These are phyloP conservation scores for Castanea mollissima DNA, from an alignment of 306 rosid species.

Conservation along the genomic window DNA sequence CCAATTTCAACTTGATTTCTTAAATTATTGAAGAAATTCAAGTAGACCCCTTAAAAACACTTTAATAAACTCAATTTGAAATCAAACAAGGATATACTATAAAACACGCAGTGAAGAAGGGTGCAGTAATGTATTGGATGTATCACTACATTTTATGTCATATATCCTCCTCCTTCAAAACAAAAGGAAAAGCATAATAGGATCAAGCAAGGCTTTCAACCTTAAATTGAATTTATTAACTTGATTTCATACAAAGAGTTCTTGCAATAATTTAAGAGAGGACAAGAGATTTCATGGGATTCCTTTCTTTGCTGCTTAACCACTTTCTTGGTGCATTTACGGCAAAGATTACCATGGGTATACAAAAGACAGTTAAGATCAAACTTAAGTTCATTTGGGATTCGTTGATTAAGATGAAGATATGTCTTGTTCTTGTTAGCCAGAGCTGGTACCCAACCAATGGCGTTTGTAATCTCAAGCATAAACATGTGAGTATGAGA, in stretches of 20 bases:
- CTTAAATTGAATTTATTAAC: not conserved
- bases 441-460: constrained; percentile 74
- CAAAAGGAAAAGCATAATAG: constrained; percentile 1
- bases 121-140: not conserved
- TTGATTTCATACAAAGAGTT: constrained; percentile 6
- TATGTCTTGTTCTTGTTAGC: constrained; percentile 84
- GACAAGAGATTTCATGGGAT: constrained; percentile 45
- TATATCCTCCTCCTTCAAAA: not conserved
- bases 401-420: constrained; percentile 80
- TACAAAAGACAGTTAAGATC: constrained; percentile 84
- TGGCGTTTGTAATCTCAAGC: constrained; percentile 72
- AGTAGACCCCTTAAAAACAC: not conserved
- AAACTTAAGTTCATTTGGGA: constrained; percentile 79
- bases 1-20: too few relatives aligned
- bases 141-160: not conserved
- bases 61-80: not conserved
- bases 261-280: constrained; percentile 46
- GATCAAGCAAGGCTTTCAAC: not conserved
- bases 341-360: constrained; percentile 86
- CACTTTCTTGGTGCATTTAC: constrained; percentile 57
- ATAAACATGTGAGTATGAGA: constrained; percentile 1
- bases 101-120: not conserved
- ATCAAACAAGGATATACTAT: not conserved
- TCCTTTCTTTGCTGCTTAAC: constrained; percentile 39
- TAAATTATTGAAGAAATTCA: too few relatives aligned